These are phyloP conservation scores for Clavispora santaluciae DNA, from an alignment of 805 yeast genomes.

Conservation along the genomic window DNA sequence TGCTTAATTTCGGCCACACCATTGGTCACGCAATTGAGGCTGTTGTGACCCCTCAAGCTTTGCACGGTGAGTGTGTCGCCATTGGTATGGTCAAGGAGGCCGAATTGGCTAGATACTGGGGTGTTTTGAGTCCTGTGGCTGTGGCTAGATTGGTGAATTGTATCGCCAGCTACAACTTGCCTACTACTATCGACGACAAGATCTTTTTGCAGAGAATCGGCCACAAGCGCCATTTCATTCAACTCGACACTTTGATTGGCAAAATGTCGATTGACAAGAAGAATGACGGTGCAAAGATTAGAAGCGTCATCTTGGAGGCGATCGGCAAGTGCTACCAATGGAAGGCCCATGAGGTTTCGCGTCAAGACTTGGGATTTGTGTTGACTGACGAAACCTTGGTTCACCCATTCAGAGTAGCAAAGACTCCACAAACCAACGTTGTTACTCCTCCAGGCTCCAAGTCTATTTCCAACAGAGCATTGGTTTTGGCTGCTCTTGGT, in stretches of 20 bases:
- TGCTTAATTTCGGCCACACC: slow-evolving; percentile 92
- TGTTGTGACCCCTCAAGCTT: slow-evolving; percentile 89
- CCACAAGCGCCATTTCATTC: slow-evolving; percentile 55
- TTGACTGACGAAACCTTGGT: slow-evolving; percentile 79
- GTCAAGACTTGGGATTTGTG: slow-evolving; percentile 74
- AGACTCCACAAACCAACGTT: slow-evolving; percentile 40
- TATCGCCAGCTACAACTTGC: slow-evolving; percentile 80
- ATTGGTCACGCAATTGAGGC: slow-evolving; percentile 99
- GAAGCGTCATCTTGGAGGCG: slow-evolving; percentile 73
- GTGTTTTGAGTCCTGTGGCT: slow-evolving; percentile 85
- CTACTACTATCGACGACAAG: slow-evolving; percentile 71
- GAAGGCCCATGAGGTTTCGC: slow-evolving; percentile 79
- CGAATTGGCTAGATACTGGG: slow-evolving; percentile 87
- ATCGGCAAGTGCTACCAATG: slow-evolving; percentile 90
- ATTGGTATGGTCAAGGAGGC: slow-evolving; percentile 94
- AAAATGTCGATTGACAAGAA: slow-evolving; percentile 97
- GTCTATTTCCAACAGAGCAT: slow-evolving; percentile 92
- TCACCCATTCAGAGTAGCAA: slow-evolving; percentile 42
- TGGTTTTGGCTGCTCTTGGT: slow-evolving; percentile 88
- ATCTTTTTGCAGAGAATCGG: slow-evolving; percentile 62
- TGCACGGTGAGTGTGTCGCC: slow-evolving; percentile 99
- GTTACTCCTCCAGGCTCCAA: slow-evolving; percentile 92
- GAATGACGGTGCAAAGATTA: slow-evolving; percentile 88
- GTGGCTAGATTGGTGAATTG: slow-evolving; percentile 86
- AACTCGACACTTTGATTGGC: slow-evolving; percentile 66